phyloP scores from a whole-genome alignment of 139 green algal species.

The Auxenochlorella protothecoides region DNA sequence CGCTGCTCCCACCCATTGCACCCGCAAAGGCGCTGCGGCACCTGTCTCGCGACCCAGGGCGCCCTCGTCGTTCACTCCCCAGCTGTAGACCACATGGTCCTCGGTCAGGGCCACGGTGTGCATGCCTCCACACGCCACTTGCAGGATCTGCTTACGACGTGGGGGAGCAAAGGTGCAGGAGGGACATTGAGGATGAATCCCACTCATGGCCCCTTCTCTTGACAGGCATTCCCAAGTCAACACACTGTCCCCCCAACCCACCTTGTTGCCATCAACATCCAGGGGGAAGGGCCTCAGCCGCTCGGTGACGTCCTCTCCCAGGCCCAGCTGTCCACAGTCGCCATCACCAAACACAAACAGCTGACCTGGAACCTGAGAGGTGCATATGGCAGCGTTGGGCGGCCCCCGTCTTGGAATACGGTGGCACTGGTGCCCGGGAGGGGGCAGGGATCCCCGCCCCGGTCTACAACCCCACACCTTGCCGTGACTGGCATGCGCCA shows the following conservation, averaged over 20 bases:
- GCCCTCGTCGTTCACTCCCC: slow-evolving; percentile 89
- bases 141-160: slow-evolving; percentile 20
- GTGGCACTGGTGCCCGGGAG: no score
- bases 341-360: slow-evolving; percentile 46
- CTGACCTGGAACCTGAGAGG: slow-evolving; percentile 26
- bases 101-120: slow-evolving; percentile 66
- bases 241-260: neutral
- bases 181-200: no score
- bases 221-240: neutral
- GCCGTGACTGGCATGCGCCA: no score
- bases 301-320: slow-evolving; percentile 48
- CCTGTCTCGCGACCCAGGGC: slow-evolving; percentile 60
- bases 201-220: no score
- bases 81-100: slow-evolving; percentile 54
- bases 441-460: no score
- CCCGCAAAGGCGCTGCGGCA: neutral
- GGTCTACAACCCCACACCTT: neutral
- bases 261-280: slow-evolving; percentile 16
- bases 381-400: no score
- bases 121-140: slow-evolving; percentile 76
- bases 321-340: slow-evolving; percentile 55
- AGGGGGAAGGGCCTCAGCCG: slow-evolving; percentile 27
- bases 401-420: no score
- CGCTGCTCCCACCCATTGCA: neutral
- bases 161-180: no score